phyloP scores from a whole-genome alignment of 2,329 filamentous ascomycete genomes.

The Ophiocordyceps camponoti-saundersi region DNA sequence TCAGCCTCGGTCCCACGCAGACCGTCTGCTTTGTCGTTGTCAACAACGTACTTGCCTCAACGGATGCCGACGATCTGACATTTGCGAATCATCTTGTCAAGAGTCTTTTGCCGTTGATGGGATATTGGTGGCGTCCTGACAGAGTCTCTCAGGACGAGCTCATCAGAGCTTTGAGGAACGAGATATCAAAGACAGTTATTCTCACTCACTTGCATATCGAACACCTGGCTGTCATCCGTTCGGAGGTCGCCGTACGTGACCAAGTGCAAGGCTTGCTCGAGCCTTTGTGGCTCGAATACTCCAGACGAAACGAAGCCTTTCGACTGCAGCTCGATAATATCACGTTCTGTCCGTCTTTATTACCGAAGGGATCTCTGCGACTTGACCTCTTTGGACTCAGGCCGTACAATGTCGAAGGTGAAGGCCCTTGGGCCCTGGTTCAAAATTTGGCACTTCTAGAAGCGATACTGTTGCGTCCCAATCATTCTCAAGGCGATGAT shows the following conservation, averaged over 20 bases:
- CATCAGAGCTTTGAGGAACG: slow-evolving; percentile 50
- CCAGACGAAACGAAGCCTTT: slow-evolving; percentile 49
- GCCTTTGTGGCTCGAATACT: slow-evolving; percentile 63
- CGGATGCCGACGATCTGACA: slow-evolving; percentile 49
- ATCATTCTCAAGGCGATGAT: slow-evolving; percentile 6
- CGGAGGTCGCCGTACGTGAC: slow-evolving; percentile 20
- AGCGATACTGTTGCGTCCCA: slow-evolving; percentile 19
- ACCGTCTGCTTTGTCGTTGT: slow-evolving; percentile 60
- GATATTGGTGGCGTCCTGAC: slow-evolving; percentile 62
- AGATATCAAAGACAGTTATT: slow-evolving; percentile 59
- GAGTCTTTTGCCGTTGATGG: slow-evolving; percentile 53
- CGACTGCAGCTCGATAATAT: slow-evolving; percentile 68
- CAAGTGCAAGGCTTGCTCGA: slow-evolving; percentile 51
- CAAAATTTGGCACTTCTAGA: slow-evolving; percentile 43
- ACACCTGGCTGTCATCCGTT: slow-evolving; percentile 28
- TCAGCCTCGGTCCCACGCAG: slow-evolving; percentile 45
- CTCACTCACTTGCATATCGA: slow-evolving; percentile 47
- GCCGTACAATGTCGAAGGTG: slow-evolving; percentile 33
- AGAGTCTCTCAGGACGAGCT: slow-evolving; percentile 41
- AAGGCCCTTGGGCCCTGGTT: slow-evolving; percentile 43
- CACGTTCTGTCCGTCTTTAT: slow-evolving; percentile 31
- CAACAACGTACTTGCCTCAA: slow-evolving; percentile 50
- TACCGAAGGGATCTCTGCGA: slow-evolving; percentile 26
- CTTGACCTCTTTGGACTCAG: slow-evolving; percentile 35
- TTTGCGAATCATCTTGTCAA: slow-evolving; percentile 43